Conservation (phyloP, 495 filamentous ascomycete genomes). For the Penicillium lagena region DNA sequence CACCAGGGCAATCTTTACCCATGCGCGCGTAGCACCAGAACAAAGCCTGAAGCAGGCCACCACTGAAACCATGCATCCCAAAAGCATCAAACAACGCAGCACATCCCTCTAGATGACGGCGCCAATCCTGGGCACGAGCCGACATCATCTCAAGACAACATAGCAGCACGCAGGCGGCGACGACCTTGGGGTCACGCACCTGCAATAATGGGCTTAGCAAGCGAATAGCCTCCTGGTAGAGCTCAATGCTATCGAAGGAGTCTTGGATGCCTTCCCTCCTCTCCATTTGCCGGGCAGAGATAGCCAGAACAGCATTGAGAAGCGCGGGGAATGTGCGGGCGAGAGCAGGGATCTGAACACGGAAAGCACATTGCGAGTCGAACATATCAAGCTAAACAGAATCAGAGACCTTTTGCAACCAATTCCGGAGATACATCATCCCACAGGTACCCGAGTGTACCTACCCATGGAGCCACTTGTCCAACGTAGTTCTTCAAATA, state of each 20-base stretch:
- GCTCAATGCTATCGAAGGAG: conserved; percentile 34
- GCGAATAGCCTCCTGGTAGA: conserved; percentile 42
- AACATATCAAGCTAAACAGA: conserved; percentile 42
- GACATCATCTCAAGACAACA: conserved; percentile 47
- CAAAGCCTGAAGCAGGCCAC: conserved; percentile 32
- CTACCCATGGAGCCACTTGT: conserved; percentile 38
- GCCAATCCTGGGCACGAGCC: conserved; percentile 38
- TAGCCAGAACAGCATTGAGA: conserved; percentile 34
- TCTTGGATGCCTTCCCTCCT: conserved; percentile 28
- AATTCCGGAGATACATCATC: no score
- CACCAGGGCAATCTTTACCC: conserved; percentile 17
- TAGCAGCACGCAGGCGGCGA: conserved; percentile 34
- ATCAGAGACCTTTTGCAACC: no score
- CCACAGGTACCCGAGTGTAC: neutral
- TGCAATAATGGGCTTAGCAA: conserved; percentile 28
- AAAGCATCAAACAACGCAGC: conserved; percentile 37
- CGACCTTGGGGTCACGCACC: conserved; percentile 31
- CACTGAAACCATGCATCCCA: conserved; percentile 35
- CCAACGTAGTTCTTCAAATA: conserved; percentile 41
- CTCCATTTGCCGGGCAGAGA: conserved; percentile 38
- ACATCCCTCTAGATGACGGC: conserved; percentile 42
- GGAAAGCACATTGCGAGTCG: conserved; percentile 36
- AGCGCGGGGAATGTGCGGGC: conserved; percentile 33
- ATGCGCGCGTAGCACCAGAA: conserved; percentile 48
- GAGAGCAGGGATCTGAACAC: conserved; percentile 31